Evolutionary conservation across 2,329 filamentous ascomycete species (phyloP).

Genomic region (Fusarium abutilonis): DNA sequence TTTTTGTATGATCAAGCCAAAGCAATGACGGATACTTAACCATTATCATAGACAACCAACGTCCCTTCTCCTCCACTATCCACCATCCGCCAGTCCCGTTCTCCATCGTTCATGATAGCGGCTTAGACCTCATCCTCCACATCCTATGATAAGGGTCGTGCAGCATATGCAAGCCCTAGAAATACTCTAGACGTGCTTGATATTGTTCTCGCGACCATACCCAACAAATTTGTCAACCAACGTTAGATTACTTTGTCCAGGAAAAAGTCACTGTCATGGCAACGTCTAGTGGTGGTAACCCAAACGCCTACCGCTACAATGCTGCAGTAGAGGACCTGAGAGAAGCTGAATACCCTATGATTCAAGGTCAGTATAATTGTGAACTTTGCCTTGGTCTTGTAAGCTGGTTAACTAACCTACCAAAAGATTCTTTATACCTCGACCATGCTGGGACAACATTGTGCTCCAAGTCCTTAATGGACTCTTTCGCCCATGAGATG

Average conservation of each 20-base stretch:
- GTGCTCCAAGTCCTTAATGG: constrained; percentile 82
- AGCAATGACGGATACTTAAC: too few species aligned
- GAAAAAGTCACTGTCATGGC: constrained; percentile 9
- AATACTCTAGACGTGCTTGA: not conserved
- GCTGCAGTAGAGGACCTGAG: constrained; percentile 67
- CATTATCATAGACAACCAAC: constrained; percentile 3
- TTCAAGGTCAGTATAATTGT: constrained; percentile 62
- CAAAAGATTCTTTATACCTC: constrained; percentile 77
- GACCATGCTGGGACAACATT: constrained; percentile 96
- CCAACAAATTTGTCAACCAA: not conserved
- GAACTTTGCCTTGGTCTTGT: not conserved
- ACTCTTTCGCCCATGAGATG: constrained; percentile 82
- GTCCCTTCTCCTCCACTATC: constrained; percentile 15
- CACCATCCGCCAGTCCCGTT: constrained; percentile 6
- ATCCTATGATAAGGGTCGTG: constrained; percentile 26
- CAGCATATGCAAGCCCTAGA: constrained; percentile 11
- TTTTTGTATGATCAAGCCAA: too few species aligned
- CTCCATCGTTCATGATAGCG: constrained; percentile 27
- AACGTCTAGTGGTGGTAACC: constrained; percentile 3
- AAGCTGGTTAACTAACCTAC: constrained; percentile 3
- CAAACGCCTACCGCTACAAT: constrained; percentile 62
- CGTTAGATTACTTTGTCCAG: not conserved
- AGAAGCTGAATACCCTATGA: constrained; percentile 73
- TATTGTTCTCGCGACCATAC: not conserved
- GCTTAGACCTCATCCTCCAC: constrained; percentile 17